Percentiles rank a stretch among this genome's conserved stretches.
Conservation (phyloP, 78 protist genomes). For the Protostelium mycophagum region DNA sequence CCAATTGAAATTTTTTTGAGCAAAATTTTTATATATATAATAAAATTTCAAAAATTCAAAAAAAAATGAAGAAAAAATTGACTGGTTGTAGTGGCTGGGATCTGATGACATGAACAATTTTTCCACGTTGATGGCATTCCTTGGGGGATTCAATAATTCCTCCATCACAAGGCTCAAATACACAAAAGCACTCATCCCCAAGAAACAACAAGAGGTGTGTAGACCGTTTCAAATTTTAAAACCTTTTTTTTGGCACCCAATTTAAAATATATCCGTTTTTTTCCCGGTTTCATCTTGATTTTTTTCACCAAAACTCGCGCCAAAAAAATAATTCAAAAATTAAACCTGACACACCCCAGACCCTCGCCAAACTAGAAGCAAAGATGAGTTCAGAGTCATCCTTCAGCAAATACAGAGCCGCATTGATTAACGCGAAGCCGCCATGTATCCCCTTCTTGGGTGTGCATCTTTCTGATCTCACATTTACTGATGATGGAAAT, state of each 20-base stretch:
- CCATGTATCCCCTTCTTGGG: slow-evolving; percentile 76
- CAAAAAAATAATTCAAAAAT: too few relatives aligned
- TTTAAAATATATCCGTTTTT: too few relatives aligned
- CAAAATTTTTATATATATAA: too few relatives aligned
- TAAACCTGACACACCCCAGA: too few relatives aligned
- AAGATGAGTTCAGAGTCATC: slow-evolving; percentile 12
- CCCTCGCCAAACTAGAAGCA: background rate
- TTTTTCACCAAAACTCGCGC: too few relatives aligned
- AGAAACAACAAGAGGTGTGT: slow-evolving; percentile 12
- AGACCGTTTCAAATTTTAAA: too few relatives aligned
- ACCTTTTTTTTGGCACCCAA: too few relatives aligned
- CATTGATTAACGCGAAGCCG: slow-evolving; percentile 34
- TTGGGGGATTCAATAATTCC: slow-evolving; percentile 50
- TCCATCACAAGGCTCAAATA: slow-evolving; percentile 31
- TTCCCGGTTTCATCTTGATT: too few relatives aligned
- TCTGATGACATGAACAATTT: slow-evolving; percentile 36
- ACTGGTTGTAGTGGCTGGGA: background rate
- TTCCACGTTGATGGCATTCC: slow-evolving; percentile 30
- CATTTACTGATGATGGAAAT: slow-evolving; percentile 72
- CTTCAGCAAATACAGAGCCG: slow-evolving; percentile 55
- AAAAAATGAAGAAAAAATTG: background rate
- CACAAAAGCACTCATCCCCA: slow-evolving; percentile 18
- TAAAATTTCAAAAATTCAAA: background rate
- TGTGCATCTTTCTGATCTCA: slow-evolving; percentile 69
- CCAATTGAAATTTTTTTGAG: too few relatives aligned